Percentiles rank a stretch among this genome's conserved stretches.
Evolutionary conservation across 2,329 filamentous ascomycete species (phyloP).

Genomic region (Curvularia sp.): DNA sequence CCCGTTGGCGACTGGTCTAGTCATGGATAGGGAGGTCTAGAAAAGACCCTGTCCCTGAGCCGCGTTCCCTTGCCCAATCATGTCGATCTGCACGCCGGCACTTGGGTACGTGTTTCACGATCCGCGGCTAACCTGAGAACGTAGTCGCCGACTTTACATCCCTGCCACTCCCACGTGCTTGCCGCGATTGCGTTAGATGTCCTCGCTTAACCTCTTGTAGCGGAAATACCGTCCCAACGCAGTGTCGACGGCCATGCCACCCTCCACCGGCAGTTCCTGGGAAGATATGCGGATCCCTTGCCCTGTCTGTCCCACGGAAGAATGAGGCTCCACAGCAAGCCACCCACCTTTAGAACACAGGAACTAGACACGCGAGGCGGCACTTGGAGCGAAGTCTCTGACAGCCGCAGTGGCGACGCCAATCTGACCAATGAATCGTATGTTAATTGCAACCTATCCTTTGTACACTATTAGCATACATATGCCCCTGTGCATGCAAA

Average conservation of each 20-base stretch:
- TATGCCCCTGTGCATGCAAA: constrained; percentile 4
- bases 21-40: neutral
- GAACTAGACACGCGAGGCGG: neutral
- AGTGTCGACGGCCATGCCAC: constrained; percentile 7
- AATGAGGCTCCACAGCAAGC: constrained; percentile 4
- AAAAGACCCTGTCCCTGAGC: constrained; percentile 1
- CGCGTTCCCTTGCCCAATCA: constrained; percentile 6
- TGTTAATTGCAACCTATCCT: neutral
- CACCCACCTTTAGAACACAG: neutral
- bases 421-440: neutral
- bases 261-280: constrained; percentile 7
- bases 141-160: constrained; percentile 18
- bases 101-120: constrained; percentile 17
- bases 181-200: constrained; percentile 9
- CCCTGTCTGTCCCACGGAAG: constrained; percentile 16
- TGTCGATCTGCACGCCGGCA: constrained; percentile 12
- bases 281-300: constrained; percentile 17
- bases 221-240: constrained; percentile 19
- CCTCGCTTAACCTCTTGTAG: constrained; percentile 9
- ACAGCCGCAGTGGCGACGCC: constrained; percentile 5
- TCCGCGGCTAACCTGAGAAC: constrained; percentile 8
- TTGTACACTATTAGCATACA: constrained; percentile 1
- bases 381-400: constrained; percentile 8
- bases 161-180: constrained; percentile 17
- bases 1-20: constrained; percentile 3